Conservation (phyloP, 1,284 basidiomycete genomes). For the Wallemia ichthyophaga region DNA sequence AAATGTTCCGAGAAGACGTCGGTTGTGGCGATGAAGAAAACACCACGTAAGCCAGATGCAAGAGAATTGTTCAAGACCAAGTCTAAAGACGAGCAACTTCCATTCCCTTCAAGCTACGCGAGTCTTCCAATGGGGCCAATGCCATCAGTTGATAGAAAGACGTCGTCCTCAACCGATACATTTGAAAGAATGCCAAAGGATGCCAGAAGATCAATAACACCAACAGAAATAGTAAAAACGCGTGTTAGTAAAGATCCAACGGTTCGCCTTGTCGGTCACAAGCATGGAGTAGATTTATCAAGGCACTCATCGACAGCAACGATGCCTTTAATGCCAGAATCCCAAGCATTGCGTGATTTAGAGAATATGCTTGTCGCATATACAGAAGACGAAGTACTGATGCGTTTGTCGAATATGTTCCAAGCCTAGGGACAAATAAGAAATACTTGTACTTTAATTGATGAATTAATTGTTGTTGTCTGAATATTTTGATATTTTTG, state of each 20-base stretch:
- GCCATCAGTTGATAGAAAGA: not conserved
- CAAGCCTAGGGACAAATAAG: too few species aligned
- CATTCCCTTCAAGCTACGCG: not conserved
- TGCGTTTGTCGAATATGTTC: not conserved
- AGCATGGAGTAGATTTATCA: not conserved
- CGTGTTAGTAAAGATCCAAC: not conserved
- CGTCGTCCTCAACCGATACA: not conserved
- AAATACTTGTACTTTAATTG: not conserved
- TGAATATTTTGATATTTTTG: not conserved
- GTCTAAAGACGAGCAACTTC: not conserved
- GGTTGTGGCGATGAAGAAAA: not conserved
- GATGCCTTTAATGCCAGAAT: not conserved
- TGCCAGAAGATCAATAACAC: not conserved
- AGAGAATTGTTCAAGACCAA: not conserved
- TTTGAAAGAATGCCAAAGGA: not conserved
- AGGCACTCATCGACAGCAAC: not conserved
- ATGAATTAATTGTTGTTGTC: not conserved
- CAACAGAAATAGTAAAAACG: not conserved
- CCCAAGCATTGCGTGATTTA: not conserved
- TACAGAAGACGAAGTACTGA: not conserved
- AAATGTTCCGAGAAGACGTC: not conserved
- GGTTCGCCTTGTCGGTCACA: not conserved
- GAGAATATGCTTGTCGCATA: not conserved
- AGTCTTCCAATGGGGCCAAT: not conserved
- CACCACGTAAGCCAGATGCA: not conserved